Evolutionary conservation across 1,284 basidiomycete genomes (phyloP), one percentile per base, ranked within the genome.

Genomic region (Sporisorium iseilematis-ciliati): DNA sequence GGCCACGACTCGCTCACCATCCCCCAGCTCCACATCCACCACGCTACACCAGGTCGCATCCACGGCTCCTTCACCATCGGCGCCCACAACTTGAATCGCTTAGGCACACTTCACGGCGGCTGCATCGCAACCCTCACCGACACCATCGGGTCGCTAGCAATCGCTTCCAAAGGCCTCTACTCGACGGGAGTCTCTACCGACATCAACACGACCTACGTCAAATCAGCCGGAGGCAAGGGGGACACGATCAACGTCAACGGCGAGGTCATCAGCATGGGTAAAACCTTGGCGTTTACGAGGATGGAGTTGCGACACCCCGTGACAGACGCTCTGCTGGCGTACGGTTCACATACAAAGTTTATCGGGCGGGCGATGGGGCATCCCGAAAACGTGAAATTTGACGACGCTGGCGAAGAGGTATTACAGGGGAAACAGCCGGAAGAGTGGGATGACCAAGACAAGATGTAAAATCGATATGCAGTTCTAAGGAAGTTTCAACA

Each of bases 181-280:
- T 92, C 93, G 90, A 95, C 94, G 0, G 87, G 93, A 18, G 93
- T 95, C 7, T 93, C 92, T 2, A 93, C 93, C 1, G 93, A 95
- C 82, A 91, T 96, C 78, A 91, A 91, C 51, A 91, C 93, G 0
- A 93, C 92, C 2, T 95, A 93, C 77, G 90, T 93, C 58, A 90
- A 90, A 53, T 90, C 91, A 14, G 91, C 88, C 2, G 92, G 92
- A 20, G 57, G 40, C 8, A 51, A 40, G 4, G 80, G 75, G 4
- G 82, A 81, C 23, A 57, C 45, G 11, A 59, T 82, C 25, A 54
- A 63, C 5, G 69, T 77, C 4, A 56, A 46, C 0, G 81, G 76
- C 12, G 50, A 78, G 16, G 70, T 82, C 29, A 64, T 79, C 42
- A 72, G 71, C 18, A 74, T 82, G 57, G 81, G 82, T 11, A 81